Base-by-base conservation (phyloP, 1,284 basidiomycete species). In the Exobasidium rhododendri region DNA sequence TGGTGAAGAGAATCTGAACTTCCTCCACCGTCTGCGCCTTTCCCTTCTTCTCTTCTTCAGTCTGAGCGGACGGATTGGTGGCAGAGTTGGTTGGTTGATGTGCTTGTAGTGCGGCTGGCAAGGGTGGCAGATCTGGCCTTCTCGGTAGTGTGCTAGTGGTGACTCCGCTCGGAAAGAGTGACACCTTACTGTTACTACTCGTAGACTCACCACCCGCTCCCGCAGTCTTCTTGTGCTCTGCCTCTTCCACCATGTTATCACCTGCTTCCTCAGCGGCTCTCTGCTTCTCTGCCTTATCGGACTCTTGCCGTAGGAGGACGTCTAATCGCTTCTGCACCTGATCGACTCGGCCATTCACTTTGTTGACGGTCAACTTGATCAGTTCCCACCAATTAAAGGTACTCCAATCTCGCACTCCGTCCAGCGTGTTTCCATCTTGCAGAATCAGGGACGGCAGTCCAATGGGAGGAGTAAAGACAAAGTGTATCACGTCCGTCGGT, bases 401-500 rank as follows among this genome's bases (percentile, higher is more conserved):
- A 49, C 59, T 63, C 78, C 78, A 80, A 45, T 73, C 74, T 20
- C 75, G 69, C 30, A 29, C 31, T 17, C 29, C 60, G 0, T 4
- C 53, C 7, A 50, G 29, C 14, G 10, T 14, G 20, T 24, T 20
- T 31, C 22, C 47, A 31, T 20, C 47, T 55, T 55, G 22, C 20
- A 29, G 13, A 6, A 40, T 22, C 13, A 58, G 32, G 1, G 24
- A 32, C 2, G 62, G 65, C 20, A 68, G 63, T n/a, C 62, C 62
- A 2, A 66, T 60, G 6, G 69, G 64, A 14, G 59, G 52, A 20
- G 13, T 83, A 79, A 98, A 97, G 17, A 89, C 86, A 87, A 91
- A 97, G 3, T 83, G 83, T 57, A 97, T 88, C 17, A 97, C 89
- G 75, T 98, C 94, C 14, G 88, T 86, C 0, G 94, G 92, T 75